A percentile compares a stretch with the other conserved stretches of the same genome.
Conservation (phyloP, 257 asterid species). For the Solanum tacnaense region DNA sequence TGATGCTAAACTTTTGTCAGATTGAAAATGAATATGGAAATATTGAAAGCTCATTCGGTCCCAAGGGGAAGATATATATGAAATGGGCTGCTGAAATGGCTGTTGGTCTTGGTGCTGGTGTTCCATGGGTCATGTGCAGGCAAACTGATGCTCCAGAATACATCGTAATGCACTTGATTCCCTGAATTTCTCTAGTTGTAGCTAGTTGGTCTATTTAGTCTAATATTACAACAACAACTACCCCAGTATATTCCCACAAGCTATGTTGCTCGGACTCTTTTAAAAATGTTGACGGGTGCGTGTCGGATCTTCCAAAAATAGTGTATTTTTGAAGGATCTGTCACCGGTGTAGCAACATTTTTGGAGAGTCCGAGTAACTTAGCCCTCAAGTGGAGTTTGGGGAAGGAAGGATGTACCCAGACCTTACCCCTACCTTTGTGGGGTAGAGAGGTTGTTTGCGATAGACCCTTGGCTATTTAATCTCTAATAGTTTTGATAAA, state of each 20-base stretch:
- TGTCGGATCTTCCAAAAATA: background rate
- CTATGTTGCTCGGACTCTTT: background rate
- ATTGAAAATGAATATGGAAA: slow-evolving; percentile 95
- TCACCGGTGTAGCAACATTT: background rate
- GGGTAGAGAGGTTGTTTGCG: background rate
- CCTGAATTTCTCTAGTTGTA: slow-evolving; percentile 1
- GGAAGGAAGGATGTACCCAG: background rate
- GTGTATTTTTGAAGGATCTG: background rate
- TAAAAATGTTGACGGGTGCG: background rate
- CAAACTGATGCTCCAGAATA: slow-evolving; percentile 91
- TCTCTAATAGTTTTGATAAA: background rate
- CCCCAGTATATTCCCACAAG: background rate
- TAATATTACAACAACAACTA: background rate
- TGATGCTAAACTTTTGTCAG: slow-evolving; percentile 26
- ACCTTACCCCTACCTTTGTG: background rate
- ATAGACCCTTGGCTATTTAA: background rate
- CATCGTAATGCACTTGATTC: slow-evolving; percentile 42
- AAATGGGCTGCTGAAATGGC: slow-evolving; percentile 97
- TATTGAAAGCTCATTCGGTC: slow-evolving; percentile 65
- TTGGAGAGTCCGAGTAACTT: background rate
- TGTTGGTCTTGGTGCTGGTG: slow-evolving; percentile 80
- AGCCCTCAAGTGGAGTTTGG: background rate
- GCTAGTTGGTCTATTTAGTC: background rate
- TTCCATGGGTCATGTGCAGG: slow-evolving; percentile 98
- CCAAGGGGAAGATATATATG: slow-evolving; percentile 60